These are phyloP conservation scores for Leccinum olivaceoglutinosum DNA, from an alignment of 1,284 basidiomycete species.

Conservation along the genomic window DNA sequence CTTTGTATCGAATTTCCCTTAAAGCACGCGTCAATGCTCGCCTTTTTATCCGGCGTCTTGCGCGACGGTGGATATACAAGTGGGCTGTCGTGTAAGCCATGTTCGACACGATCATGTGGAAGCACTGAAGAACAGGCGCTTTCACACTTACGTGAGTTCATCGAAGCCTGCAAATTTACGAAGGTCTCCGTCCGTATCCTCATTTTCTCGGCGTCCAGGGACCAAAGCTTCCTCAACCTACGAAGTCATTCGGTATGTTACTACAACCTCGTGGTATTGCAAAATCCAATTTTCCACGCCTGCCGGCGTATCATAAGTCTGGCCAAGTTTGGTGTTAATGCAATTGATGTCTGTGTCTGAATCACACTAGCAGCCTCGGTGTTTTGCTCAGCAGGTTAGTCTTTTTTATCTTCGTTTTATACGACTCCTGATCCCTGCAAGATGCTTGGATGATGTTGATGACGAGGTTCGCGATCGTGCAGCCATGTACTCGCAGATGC, in stretches of 20 bases:
- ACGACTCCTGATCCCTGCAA: constrained; percentile 29
- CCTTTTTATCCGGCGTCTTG: constrained; percentile 90
- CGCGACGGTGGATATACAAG: constrained; percentile 98
- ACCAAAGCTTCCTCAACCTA: constrained; percentile 90
- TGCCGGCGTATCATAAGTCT: constrained; percentile 91
- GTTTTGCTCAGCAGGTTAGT: constrained; percentile 78
- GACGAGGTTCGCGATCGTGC: constrained; percentile 99
- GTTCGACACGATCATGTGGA: constrained; percentile 98
- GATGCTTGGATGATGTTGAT: constrained; percentile 97
- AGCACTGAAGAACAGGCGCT: constrained; percentile 94
- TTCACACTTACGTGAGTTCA: constrained; percentile 99
- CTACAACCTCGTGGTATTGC: constrained; percentile 99
- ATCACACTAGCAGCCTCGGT: constrained; percentile 82
- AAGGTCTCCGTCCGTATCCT: constrained; percentile 97
- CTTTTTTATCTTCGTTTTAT: constrained; percentile 1
- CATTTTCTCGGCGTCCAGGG: constrained; percentile 93
- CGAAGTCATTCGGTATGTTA: constrained; percentile 98
- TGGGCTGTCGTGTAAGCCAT: constrained; percentile 98
- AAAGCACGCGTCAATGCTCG: constrained; percentile 93
- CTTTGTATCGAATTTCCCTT: constrained; percentile 98
- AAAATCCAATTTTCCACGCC: constrained; percentile 98
- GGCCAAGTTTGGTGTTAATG: constrained; percentile 95
- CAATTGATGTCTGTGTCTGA: constrained; percentile 78
- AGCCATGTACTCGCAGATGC: constrained; percentile 67
- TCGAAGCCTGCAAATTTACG: constrained; percentile 99